phyloP scores from a whole-genome alignment of 257 asterid species.

The Capsicum pubescens region DNA sequence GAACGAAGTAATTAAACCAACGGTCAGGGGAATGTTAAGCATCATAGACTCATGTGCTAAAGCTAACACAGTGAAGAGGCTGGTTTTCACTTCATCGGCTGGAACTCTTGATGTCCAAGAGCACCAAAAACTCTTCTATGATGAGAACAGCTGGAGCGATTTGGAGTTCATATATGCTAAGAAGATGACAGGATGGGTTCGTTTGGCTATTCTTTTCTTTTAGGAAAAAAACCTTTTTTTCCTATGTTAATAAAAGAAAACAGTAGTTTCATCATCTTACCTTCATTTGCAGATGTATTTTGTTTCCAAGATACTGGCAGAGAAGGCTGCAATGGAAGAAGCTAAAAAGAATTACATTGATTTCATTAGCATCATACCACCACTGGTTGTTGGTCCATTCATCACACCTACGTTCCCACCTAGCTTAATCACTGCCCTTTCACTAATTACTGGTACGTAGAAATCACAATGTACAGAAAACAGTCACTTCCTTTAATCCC shows the following conservation, averaged over 20 bases:
- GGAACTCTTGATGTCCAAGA: constrained; percentile 79
- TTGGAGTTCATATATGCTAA: constrained; percentile 74
- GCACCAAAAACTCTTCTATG: constrained; percentile 58
- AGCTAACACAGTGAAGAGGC: constrained; percentile 76
- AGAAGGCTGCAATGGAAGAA: constrained; percentile 69
- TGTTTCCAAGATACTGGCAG: constrained; percentile 79
- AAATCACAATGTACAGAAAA: neutral
- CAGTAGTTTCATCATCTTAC: neutral
- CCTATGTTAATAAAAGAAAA: neutral
- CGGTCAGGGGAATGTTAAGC: constrained; percentile 71
- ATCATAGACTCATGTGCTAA: constrained; percentile 78
- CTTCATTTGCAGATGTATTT: constrained; percentile 74
- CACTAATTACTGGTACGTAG: constrained; percentile 69
- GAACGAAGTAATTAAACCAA: constrained; percentile 91
- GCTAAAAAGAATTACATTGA: constrained; percentile 63
- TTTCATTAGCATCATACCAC: constrained; percentile 80
- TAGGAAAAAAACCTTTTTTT: neutral
- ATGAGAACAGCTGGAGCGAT: constrained; percentile 79
- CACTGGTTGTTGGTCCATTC: constrained; percentile 90
- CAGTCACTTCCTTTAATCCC: neutral
- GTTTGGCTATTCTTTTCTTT: constrained; percentile 26
- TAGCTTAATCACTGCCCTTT: constrained; percentile 85
- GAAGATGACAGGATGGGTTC: constrained; percentile 96
- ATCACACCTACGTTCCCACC: constrained; percentile 81
- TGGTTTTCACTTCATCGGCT: constrained; percentile 87